Conservation (phyloP, 768 basidiomycete genomes). For the Leccinellum albellum region DNA sequence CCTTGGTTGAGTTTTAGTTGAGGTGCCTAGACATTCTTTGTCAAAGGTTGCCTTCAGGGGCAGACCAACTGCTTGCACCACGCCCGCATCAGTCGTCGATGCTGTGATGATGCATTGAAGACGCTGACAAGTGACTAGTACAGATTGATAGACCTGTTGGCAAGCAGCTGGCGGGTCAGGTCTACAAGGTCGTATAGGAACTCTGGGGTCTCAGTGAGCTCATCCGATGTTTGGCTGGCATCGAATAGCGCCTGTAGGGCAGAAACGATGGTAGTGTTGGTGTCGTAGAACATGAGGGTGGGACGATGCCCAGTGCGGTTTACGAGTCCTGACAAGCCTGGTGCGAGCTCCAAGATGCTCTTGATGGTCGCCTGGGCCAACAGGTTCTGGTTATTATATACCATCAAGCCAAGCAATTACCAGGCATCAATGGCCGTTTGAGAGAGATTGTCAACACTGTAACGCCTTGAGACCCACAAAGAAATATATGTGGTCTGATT, state of each 20-base stretch:
- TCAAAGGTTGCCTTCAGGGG: no score
- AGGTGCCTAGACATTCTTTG: no score
- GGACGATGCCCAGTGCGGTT: conserved; percentile 33
- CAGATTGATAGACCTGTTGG: conserved; percentile 34
- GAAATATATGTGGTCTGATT: conserved; percentile 31
- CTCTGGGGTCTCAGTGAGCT: conserved; percentile 27
- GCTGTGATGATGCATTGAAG: conserved; percentile 28
- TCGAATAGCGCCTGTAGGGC: conserved; percentile 67
- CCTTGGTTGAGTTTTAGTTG: no score
- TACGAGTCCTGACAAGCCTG: conserved; percentile 32
- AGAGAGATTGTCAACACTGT: conserved; percentile 27
- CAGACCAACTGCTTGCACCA: conserved; percentile 24
- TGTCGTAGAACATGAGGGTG: conserved; percentile 36
- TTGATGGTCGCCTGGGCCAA: conserved; percentile 34
- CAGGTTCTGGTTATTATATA: conserved; percentile 37
- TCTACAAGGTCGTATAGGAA: conserved; percentile 40
- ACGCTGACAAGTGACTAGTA: conserved; percentile 30
- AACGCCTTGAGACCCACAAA: conserved; percentile 36
- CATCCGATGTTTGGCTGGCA: conserved; percentile 14
- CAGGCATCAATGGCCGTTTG: conserved; percentile 31
- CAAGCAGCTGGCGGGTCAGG: conserved; percentile 37
- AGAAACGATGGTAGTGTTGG: conserved; percentile 61
- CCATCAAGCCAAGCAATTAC: conserved; percentile 34
- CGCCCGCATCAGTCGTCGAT: conserved; percentile 12
- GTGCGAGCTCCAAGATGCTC: conserved; percentile 36